Evolutionary conservation across 2,329 filamentous ascomycete genomes (phyloP), one percentile per base, ranked within the genome.

Genomic region (Aspergillus proliferans): DNA sequence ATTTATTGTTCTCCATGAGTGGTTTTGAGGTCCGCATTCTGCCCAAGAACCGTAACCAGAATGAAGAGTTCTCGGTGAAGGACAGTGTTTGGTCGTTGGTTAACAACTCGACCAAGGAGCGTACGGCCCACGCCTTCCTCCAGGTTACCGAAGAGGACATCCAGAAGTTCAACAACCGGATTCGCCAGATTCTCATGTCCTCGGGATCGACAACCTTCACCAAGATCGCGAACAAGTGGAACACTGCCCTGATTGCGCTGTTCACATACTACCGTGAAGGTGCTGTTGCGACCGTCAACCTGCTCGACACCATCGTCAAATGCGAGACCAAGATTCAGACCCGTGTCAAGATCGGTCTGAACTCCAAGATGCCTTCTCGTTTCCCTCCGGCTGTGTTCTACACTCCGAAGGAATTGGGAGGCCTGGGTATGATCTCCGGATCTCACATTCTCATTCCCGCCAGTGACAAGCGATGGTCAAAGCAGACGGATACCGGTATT

Each of bases 201-300:
- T 97, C 93, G 50, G 94, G 93, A n/a, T 95, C 89, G 4, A 98
- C 93, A 0, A 98, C 93, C 0, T 98, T 98, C 73, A 98, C 93
- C 42, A 98, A 98, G 80, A 98, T 98, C 64, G 93, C 94, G 43
- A 98, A 98, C 74, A 98, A 98, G 74, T 98, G 94, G 93, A 98
- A 98, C 71, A 98, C 93, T 0, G 93, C 89, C 1, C 72, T 98
- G 58, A 98, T 98, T 62, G 91, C 93, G 0, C 80, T 98, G 22
- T 98, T 98, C 73, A 97, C 93, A 0, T 98, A 98, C 71, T 98
- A 98, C 67, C 88, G 93, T 67, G 93, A 98, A 67, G 93, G 93
- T 43, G 93, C 93, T 14, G 92, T 97, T 1, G 95, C 92, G 1
- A 98, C 94, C 0, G 88, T 97, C 52, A 87, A 89, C 53, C 77